Conservation (phyloP, 202 grass and related monocot species). For the Digitaria exilis region DNA sequence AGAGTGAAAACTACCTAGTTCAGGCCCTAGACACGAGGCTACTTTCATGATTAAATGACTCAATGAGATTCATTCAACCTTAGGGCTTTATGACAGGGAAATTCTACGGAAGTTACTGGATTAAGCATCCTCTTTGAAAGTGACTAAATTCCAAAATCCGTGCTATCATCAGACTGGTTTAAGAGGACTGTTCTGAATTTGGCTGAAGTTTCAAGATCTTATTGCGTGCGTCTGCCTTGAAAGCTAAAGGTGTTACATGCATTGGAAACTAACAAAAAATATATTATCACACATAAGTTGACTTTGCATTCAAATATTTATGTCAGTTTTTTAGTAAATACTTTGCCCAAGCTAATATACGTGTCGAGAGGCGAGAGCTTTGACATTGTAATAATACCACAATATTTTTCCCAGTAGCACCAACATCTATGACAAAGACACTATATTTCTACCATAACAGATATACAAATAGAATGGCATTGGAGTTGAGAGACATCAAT, state of each 20-base stretch:
- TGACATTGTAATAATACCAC: neutral
- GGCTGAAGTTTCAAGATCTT: constrained; percentile 25
- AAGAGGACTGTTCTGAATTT: neutral
- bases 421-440: neutral
- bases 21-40: neutral
- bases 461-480: neutral
- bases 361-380: neutral
- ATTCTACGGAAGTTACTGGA: constrained; percentile 17
- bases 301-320: constrained; percentile 6
- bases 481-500: neutral
- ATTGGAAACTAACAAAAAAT: constrained; percentile 16
- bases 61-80: neutral
- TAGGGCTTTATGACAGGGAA: neutral
- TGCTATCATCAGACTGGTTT: neutral
- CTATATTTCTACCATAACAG: neutral
- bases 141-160: neutral
- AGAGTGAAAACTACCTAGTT: neutral
- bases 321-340: neutral
- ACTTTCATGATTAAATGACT: neutral
- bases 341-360: neutral
- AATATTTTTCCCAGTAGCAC: constrained; percentile 1
- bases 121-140: neutral
- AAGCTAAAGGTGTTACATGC: neutral
- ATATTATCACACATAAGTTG: neutral
- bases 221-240: neutral